phyloP scores from a whole-genome alignment of 2,329 filamentous ascomycete genomes.

The Botrytis cinerea region DNA sequence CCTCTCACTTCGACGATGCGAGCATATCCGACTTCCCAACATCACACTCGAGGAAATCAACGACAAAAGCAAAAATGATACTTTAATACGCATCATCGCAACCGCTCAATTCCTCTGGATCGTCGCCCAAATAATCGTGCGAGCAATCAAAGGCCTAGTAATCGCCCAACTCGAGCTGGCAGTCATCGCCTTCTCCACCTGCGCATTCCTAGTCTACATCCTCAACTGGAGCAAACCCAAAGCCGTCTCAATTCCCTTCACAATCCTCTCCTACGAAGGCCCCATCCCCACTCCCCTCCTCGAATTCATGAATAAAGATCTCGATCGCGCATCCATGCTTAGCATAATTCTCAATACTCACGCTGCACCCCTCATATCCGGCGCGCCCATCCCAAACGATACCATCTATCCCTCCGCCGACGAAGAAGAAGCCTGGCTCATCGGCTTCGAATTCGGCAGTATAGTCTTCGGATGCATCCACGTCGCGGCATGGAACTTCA shows the following conservation, averaged over 20 bases:
- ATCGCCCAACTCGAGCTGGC: slow-evolving; percentile 18
- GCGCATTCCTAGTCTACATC: slow-evolving; percentile 26
- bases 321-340: background rate
- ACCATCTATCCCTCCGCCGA: background rate
- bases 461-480: slow-evolving; percentile 30
- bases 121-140: background rate
- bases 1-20: slow-evolving; percentile 17
- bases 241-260: background rate
- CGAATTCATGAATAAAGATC: slow-evolving; percentile 13
- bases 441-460: slow-evolving; percentile 15
- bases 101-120: slow-evolving; percentile 29
- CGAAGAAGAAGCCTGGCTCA: slow-evolving; percentile 17
- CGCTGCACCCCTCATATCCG: background rate
- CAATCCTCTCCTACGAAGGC: slow-evolving; percentile 13
- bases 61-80: slow-evolving; percentile 46
- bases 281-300: background rate
- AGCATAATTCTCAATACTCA: background rate
- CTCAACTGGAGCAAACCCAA: slow-evolving; percentile 22
- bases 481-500: slow-evolving; percentile 30
- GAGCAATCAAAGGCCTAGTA: background rate
- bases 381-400: slow-evolving; percentile 10
- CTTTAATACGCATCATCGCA: slow-evolving; percentile 20
- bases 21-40: slow-evolving; percentile 31
- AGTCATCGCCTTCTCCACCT: slow-evolving; percentile 21
- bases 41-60: slow-evolving; percentile 52